phyloP scores from a whole-genome alignment of 768 basidiomycete genomes.

The Lactarius deliciosus region DNA sequence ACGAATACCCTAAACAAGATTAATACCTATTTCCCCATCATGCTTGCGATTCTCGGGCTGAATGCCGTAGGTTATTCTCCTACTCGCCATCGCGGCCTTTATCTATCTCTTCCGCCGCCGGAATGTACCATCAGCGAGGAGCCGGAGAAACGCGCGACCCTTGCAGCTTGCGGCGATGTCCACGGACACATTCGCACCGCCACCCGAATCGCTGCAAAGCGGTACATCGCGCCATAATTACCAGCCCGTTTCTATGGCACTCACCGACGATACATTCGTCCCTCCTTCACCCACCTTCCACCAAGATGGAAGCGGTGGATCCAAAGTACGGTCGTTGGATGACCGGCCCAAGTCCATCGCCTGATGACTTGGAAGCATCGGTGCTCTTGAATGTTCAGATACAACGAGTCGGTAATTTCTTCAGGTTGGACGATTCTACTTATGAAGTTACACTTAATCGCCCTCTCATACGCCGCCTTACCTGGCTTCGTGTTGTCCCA shows the following conservation, averaged over 20 bases:
- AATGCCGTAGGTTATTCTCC: slow-evolving; percentile 70
- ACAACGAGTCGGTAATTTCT: background rate
- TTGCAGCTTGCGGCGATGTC: slow-evolving; percentile 52
- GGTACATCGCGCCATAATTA: slow-evolving; percentile 48
- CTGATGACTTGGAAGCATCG: slow-evolving; percentile 23
- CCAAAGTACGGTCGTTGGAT: slow-evolving; percentile 20
- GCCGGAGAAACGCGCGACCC: slow-evolving; percentile 45
- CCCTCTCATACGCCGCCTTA: background rate
- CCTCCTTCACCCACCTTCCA: slow-evolving; percentile 39
- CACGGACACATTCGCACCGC: slow-evolving; percentile 26
- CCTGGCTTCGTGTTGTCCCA: slow-evolving; percentile 1
- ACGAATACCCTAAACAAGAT: slow-evolving; percentile 61
- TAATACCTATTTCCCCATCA: slow-evolving; percentile 63
- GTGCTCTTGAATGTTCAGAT: background rate
- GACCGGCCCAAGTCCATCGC: slow-evolving; percentile 36
- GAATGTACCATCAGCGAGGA: slow-evolving; percentile 37
- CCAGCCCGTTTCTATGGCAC: slow-evolving; percentile 66
- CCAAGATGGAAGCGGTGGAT: slow-evolving; percentile 2
- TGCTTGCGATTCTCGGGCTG: slow-evolving; percentile 73
- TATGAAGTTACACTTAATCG: slow-evolving; percentile 1
- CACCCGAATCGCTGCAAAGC: slow-evolving; percentile 18
- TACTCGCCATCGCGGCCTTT: slow-evolving; percentile 54
- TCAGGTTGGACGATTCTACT: background rate
- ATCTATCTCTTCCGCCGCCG: slow-evolving; percentile 52
- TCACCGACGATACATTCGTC: slow-evolving; percentile 40